These are phyloP conservation scores for Gnomoniopsis sp. DNA, from an alignment of 2,329 filamentous ascomycete genomes.

Conservation along the genomic window DNA sequence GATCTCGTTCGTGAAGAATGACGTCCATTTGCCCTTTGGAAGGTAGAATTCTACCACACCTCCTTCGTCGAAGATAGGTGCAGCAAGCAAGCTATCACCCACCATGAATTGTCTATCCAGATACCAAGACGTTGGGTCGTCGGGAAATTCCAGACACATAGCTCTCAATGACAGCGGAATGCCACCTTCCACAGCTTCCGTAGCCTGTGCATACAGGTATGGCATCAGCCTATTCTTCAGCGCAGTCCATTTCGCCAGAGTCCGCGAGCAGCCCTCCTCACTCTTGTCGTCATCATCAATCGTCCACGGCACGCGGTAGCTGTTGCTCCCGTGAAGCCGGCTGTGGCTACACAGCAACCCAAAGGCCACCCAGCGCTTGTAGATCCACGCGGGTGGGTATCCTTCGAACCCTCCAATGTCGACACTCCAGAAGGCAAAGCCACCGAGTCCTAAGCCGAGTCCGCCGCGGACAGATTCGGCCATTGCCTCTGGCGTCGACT, in stretches of 20 bases:
- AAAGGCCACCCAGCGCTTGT: constrained; percentile 78
- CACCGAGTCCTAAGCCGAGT: constrained; percentile 26
- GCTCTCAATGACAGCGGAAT: constrained; percentile 51
- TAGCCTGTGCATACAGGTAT: constrained; percentile 45
- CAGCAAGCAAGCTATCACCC: constrained; percentile 61
- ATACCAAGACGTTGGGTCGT: constrained; percentile 64
- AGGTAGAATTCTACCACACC: constrained; percentile 67
- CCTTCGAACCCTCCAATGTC: constrained; percentile 56
- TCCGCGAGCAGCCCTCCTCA: constrained; percentile 50
- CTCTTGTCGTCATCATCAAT: constrained; percentile 62
- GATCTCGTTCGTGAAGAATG: constrained; percentile 45
- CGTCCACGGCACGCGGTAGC: constrained; percentile 73
- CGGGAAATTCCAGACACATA: constrained; percentile 67
- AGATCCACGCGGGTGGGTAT: constrained; percentile 62
- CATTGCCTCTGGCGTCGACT: constrained; percentile 70
- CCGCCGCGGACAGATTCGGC: constrained; percentile 51
- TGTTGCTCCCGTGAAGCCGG: constrained; percentile 65
- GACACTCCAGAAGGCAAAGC: constrained; percentile 29
- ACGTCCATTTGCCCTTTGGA: constrained; percentile 45
- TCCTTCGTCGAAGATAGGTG: constrained; percentile 60
- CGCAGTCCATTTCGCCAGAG: constrained; percentile 43
- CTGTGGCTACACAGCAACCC: constrained; percentile 69
- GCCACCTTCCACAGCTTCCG: constrained; percentile 19
- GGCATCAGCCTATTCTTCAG: constrained; percentile 52
- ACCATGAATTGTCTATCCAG: constrained; percentile 73